Base-by-base conservation (phyloP, 164 flowering plant species). In the Berberis thunbergii region DNA sequence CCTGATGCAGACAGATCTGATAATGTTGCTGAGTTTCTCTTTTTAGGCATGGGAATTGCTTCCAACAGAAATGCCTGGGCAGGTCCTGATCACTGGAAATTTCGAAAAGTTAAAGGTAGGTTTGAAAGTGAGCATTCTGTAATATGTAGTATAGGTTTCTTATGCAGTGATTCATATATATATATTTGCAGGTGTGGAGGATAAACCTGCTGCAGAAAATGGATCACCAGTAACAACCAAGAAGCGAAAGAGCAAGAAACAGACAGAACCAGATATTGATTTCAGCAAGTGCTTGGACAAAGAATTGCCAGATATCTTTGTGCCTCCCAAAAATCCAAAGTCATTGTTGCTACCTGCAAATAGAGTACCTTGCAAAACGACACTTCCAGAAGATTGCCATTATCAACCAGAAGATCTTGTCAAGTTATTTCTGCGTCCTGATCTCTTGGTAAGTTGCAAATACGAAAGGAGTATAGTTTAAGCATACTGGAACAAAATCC, bases 31-130 rank as follows among this genome's bases (percentile, higher is more conserved):
- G 81, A 57, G 43, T 84, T 78, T 74, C 63, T 86, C 67, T 81
- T 83, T 64, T 70, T 75, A 45, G 83, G 82, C 59, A 67, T 91
- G 74, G 97, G 96, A 50, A 58, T 26, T 26, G 26, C 75, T 57
- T 79, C 89, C 38, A 89, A 80, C 64, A 85, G 76, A 62, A 95
- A 95, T 84, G 85, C 91, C 41, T 95, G 99, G 99, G 99, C 99
- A 55, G 99, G 99, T 67, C 99, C 99, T 62, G 94, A 89, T 69
- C 99, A 95, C 70, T 95, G 99, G 99, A 91, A 91, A 69, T 95
- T 77, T 74, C 81, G 76, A 59, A 95, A 88, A 70, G 64, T 74
- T 58, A 85, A 85, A 80, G 87, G 97, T 91, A 67, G 44, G 64
- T 2, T 49, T n/a, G 7, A 45, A 11, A 56, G 26, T 26, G 26